Base-by-base conservation (phyloP, 345 rosid genomes). In the Lepidium didymum region DNA sequence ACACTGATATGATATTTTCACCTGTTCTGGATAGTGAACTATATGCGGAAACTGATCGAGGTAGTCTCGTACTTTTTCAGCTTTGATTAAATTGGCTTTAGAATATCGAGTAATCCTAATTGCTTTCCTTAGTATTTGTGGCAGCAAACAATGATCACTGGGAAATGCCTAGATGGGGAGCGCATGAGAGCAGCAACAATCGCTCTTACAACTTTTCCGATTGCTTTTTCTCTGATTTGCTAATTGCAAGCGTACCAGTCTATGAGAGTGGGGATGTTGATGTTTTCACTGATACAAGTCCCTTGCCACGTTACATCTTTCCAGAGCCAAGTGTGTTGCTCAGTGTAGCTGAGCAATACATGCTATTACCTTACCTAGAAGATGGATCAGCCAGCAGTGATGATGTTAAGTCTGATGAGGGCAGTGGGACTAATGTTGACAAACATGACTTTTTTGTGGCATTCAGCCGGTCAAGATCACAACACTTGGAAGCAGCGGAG, bases 321-420 rank as follows among this genome's bases (percentile, higher is more conserved):
- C 65, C 84, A 47, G 90, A 86, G 75, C 75, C 91, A 60, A 83
- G 72, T 76, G 62, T 79, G 80, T 62, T 82, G 34, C 80, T 80
- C 43, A 88, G 86, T 67, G 74, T 75, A 69, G 85, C 83, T 53
- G 88, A 89, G 61, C 81, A 82, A 68, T 89, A 78, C 74, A 79
- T 86, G 86, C 63, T 81, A 38, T 75, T 83, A 47, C 96, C 96
- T 67, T 85, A 75, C 69, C 77, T 89, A 0, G 86, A 85, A 75
- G 84, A 85, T 37, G 53, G 50, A 64, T 9, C 70, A 36, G 69
- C 70, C 53, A 38, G 65, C 44, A 56, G 73, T 36, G 64, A 69
- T 70, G 80, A 69, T 56, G 37, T 72, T 70, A 77, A 76, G 50
- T 73, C 77, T 35, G 67, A 72, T 53, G 85, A 82, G 53, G 82